These are phyloP conservation scores for Pythium dissotocum DNA, from an alignment of 352 stramenopile genomes.

Conservation along the genomic window DNA sequence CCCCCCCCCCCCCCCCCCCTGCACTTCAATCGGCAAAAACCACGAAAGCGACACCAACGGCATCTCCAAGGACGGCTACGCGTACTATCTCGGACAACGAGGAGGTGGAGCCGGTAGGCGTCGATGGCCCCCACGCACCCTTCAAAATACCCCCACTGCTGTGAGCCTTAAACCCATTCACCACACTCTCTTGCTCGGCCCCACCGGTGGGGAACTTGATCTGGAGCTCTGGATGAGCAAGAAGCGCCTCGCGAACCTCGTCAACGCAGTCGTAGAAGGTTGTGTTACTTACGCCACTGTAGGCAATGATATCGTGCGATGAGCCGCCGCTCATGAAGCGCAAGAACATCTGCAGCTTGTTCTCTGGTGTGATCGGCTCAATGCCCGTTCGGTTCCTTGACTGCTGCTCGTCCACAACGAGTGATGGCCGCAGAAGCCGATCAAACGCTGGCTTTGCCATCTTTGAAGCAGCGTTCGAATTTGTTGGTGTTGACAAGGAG, in stretches of 20 bases:
- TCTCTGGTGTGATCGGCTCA: constrained; percentile 1
- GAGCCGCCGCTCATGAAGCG: constrained; percentile 2
- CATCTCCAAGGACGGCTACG: no score
- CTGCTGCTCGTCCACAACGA: constrained; percentile 1
- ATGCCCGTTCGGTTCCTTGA: not conserved
- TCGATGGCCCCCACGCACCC: no score
- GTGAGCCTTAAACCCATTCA: no score
- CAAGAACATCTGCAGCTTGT: constrained; percentile 20
- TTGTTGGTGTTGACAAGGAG: not conserved
- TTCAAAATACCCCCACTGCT: no score
- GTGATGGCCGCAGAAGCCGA: not conserved
- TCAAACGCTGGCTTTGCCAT: not conserved
- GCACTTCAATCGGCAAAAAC: no score
- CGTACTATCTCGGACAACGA: no score
- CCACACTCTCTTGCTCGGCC: not conserved
- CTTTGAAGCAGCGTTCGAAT: constrained; percentile 4
- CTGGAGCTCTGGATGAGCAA: constrained; percentile 8
- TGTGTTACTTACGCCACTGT: constrained; percentile 6
- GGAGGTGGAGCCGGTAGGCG: no score
- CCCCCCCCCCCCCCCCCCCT: no score
- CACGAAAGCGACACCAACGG: no score
- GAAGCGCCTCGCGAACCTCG: not conserved
- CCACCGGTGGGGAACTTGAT: not conserved
- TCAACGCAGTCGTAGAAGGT: constrained; percentile 4
- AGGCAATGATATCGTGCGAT: constrained; percentile 3